Evolutionary conservation across 768 basidiomycete species (phyloP).

Genomic region (Stropharia rugosoannulata): DNA sequence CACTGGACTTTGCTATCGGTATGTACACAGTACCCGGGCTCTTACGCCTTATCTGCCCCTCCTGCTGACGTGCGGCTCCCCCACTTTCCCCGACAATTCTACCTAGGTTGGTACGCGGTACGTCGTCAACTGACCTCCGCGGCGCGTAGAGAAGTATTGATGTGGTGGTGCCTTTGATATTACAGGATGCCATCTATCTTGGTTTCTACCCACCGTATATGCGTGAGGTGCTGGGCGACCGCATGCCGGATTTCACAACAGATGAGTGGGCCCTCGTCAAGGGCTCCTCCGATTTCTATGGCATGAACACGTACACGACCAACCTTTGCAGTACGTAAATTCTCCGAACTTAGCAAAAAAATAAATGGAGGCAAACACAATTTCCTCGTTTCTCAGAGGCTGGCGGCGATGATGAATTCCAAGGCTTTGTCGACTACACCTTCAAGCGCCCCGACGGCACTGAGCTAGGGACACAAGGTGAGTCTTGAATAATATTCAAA

Average conservation of each 20-base stretch:
- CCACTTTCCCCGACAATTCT: constrained; percentile 20
- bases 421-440: constrained; percentile 57
- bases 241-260: constrained; percentile 56
- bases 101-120: constrained; percentile 59
- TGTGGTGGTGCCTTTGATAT: constrained; percentile 5
- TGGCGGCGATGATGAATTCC: constrained; percentile 64
- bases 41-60: constrained; percentile 16
- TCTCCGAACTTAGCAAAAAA: neutral
- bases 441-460: constrained; percentile 65
- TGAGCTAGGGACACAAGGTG: constrained; percentile 62
- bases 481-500: constrained; percentile 7
- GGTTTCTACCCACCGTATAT: constrained; percentile 66
- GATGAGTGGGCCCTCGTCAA: constrained; percentile 58
- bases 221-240: constrained; percentile 52
- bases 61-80: constrained; percentile 12
- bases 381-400: constrained; percentile 35
- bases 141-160: neutral
- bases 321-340: constrained; percentile 51
- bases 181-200: constrained; percentile 64
- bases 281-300: constrained; percentile 70
- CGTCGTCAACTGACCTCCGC: constrained; percentile 23
- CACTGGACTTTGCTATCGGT: constrained; percentile 73
- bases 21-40: constrained; percentile 18
- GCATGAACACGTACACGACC: constrained; percentile 73
- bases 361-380: neutral